Percentiles rank a stretch among this genome's conserved stretches.
phyloP scores from a whole-genome alignment of 1,284 basidiomycete genomes.

The Apiotrichum domesticum region DNA sequence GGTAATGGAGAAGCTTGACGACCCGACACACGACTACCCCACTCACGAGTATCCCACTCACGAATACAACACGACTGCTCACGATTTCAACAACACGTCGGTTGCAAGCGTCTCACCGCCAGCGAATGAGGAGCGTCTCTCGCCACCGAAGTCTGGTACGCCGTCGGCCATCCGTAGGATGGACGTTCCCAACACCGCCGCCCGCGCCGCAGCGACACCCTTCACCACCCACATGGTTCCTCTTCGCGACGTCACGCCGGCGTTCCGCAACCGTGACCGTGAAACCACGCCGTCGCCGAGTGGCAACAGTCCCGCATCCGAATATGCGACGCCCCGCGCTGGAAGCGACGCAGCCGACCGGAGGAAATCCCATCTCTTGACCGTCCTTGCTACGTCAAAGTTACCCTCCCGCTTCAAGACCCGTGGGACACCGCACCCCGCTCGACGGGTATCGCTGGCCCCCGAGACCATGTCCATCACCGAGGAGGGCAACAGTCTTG shows the following conservation, averaged over 20 bases:
- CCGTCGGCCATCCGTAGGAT: conserved; percentile 14
- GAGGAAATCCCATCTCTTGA: conserved; percentile 37
- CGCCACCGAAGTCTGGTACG: neutral
- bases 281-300: conserved; percentile 10
- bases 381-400: conserved; percentile 31
- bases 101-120: neutral
- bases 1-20: conserved; percentile 2
- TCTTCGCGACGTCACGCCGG: conserved; percentile 28
- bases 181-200: conserved; percentile 15
- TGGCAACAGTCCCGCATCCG: neutral
- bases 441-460: conserved; percentile 27
- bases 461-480: conserved; percentile 25
- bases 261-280: conserved; percentile 20
- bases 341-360: conserved; percentile 29
- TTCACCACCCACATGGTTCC: conserved; percentile 3
- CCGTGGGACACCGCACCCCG: conserved; percentile 36
- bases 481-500: conserved; percentile 21
- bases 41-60: neutral
- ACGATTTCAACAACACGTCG: no score
- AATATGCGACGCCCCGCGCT: conserved; percentile 27
- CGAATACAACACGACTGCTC: neutral
- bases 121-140: neutral
- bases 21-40: neutral
- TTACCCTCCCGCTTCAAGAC: conserved; percentile 18
- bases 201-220: conserved; percentile 13